Evolutionary conservation across 2,329 filamentous ascomycete species (phyloP).

Genomic region (Penicillium sp.): DNA sequence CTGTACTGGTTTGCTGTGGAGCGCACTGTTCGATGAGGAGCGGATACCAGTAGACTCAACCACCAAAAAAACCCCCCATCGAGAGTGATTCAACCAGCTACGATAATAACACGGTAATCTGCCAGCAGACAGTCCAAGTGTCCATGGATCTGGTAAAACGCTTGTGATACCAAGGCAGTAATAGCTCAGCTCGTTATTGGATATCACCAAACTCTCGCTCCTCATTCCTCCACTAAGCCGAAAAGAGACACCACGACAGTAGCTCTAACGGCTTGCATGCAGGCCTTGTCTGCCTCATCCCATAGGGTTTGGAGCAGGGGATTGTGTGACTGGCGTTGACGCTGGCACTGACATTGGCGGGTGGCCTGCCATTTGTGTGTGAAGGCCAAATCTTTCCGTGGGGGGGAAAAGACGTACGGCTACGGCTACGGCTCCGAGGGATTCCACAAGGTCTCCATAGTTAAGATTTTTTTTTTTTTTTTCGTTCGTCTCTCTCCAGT

Average conservation of each 20-base stretch:
- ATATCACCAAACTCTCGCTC: too few relatives aligned
- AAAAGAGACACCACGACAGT: neutral
- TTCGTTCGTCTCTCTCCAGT: conserved; percentile 1
- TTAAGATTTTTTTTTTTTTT: conserved; percentile 13
- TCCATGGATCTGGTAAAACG: neutral
- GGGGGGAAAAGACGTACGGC: conserved; percentile 9
- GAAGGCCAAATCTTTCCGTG: conserved; percentile 4
- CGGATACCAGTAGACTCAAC: too few relatives aligned
- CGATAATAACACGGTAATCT: too few relatives aligned
- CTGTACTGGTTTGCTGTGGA: too few relatives aligned
- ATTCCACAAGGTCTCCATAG: conserved; percentile 14
- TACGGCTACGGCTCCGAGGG: conserved; percentile 17
- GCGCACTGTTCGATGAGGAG: too few relatives aligned
- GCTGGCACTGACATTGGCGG: too few relatives aligned
- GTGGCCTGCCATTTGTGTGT: conserved; percentile 2
- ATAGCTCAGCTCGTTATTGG: too few relatives aligned
- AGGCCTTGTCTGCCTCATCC: neutral
- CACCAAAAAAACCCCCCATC: too few relatives aligned
- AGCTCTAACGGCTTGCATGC: neutral
- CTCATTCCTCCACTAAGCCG: neutral
- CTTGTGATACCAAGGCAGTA: too few relatives aligned
- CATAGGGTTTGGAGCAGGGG: neutral
- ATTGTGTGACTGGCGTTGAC: conserved; percentile 4
- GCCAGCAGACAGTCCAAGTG: too few relatives aligned
- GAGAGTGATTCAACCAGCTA: too few relatives aligned